These are phyloP conservation scores for Gossypium australe DNA, from an alignment of 345 rosid genomes.

Conservation along the genomic window DNA sequence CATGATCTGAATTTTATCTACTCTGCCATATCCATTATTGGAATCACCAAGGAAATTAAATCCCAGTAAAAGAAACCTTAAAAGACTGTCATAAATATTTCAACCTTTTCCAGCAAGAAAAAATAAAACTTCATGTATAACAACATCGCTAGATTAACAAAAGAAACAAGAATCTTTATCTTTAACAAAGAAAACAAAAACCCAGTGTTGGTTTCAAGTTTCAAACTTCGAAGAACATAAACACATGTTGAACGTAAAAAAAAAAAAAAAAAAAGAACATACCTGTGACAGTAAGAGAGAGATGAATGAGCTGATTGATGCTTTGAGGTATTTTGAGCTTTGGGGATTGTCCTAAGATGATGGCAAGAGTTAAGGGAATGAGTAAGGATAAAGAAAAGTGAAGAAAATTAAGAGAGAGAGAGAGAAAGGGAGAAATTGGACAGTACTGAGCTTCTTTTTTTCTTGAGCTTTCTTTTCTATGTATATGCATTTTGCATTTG, in stretches of 20 bases:
- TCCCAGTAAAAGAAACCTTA: neutral
- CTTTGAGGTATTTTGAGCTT: neutral
- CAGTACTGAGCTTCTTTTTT: neutral
- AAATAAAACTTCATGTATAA: too few relatives aligned
- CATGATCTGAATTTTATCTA: neutral
- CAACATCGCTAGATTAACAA: too few relatives aligned
- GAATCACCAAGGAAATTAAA: neutral
- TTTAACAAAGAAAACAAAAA: neutral
- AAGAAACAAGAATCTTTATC: neutral
- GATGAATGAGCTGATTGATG: neutral
- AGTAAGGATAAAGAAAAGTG: constrained; percentile 33
- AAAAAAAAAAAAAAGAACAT: neutral
- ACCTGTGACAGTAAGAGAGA: neutral
- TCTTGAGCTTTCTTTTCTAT: constrained; percentile 11
- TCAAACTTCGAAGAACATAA: neutral
- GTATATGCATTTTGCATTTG: neutral
- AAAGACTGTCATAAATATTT: neutral
- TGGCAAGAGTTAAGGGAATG: constrained; percentile 42
- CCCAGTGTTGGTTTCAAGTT: neutral
- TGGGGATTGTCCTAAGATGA: constrained; percentile 22
- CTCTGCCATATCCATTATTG: neutral
- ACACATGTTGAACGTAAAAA: neutral
- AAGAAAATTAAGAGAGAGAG: constrained; percentile 8
- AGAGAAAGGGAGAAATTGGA: neutral
- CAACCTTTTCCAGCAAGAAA: neutral